Conservation (phyloP, 108 stramenopile species). For the Nannochloropsis granulata region DNA sequence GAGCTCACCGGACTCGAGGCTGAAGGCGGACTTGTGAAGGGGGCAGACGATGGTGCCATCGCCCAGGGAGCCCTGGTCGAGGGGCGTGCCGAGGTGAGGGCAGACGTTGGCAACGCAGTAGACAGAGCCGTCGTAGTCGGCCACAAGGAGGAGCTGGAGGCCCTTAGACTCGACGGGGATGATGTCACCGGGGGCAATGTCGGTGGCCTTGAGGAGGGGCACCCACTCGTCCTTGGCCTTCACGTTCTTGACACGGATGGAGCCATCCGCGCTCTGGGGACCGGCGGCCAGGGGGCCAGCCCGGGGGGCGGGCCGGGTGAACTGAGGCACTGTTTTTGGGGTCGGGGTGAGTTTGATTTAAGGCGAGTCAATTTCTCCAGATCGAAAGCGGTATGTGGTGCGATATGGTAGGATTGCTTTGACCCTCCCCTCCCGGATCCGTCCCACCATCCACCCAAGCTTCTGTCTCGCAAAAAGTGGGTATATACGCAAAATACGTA, state of each 20-base stretch:
- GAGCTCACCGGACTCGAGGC: conserved; percentile 70
- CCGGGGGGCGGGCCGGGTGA: not conserved
- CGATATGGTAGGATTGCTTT: no score
- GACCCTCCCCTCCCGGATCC: no score
- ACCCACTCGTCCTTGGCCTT: conserved; percentile 35
- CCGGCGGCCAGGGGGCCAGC: not conserved
- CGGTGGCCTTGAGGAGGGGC: conserved; percentile 39
- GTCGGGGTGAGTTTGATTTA: no score
- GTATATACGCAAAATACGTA: no score
- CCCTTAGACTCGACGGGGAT: conserved; percentile 61
- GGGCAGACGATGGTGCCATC: conserved; percentile 89
- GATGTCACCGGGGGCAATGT: conserved; percentile 70
- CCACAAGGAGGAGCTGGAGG: conserved; percentile 36
- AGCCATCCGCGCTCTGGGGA: not conserved
- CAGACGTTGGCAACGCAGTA: conserved; percentile 82
- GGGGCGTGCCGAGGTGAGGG: conserved; percentile 87
- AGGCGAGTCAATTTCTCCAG: no score
- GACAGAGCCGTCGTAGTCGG: conserved; percentile 33
- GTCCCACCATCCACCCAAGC: no score
- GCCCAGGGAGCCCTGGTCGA: conserved; percentile 69
- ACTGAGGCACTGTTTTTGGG: not conserved
- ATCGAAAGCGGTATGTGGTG: no score
- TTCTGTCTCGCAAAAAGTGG: no score
- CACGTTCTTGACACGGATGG: not conserved
- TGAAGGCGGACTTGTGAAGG: conserved; percentile 78